Base-by-base conservation (phyloP, 768 basidiomycete genomes). In the Rhizopogon vesiculosus region DNA sequence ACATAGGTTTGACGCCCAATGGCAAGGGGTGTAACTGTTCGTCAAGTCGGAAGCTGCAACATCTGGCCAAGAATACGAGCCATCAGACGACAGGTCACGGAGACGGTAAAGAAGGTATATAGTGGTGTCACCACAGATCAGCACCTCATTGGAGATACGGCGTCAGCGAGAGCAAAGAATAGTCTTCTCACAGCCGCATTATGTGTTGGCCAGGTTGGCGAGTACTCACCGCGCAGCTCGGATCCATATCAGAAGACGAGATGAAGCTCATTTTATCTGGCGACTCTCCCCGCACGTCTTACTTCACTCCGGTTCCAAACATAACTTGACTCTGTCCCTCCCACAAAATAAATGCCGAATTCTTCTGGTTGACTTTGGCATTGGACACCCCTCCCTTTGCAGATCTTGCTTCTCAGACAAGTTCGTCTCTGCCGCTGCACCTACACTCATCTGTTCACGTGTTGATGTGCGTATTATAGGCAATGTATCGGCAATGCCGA, bases 401-500 rank as follows among this genome's bases (percentile, higher is more conserved):
- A 1, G 86, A 96, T 60, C 75, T 97, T 25, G 91, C 98, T 10
- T 99, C 12, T 91, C 93, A 13, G 97, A 99, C 74, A 99, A 99
- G 64, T 87, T 99, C 31, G 96, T 98, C 2, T 96, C 96, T 0
- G 79, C 87, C 12, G 84, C 87, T 7, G 89, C 98, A 8, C 84
- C 98, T 19, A 85, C 81, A 0, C 76, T 98, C 28, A 91, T 98
- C 51, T 95, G 94, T 0, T 68, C 76, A 6, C 71, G 74, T 28
- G 81, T 87, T 0, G 80, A 86, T 54, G 79, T 98, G 7, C 86
- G 86, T 45, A 97, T 98, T 62, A 96, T 96, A 16, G 87, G 88
- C 61, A 98, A 99, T 66, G 98, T 96, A 96, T 97, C 0, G 97
- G 97, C 0, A 98, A 98, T 66, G 92, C 93, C 2, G 25, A 25